These are phyloP conservation scores for Xerocomus nothofagi DNA, from an alignment of 1,284 basidiomycete genomes.

Conservation along the genomic window DNA sequence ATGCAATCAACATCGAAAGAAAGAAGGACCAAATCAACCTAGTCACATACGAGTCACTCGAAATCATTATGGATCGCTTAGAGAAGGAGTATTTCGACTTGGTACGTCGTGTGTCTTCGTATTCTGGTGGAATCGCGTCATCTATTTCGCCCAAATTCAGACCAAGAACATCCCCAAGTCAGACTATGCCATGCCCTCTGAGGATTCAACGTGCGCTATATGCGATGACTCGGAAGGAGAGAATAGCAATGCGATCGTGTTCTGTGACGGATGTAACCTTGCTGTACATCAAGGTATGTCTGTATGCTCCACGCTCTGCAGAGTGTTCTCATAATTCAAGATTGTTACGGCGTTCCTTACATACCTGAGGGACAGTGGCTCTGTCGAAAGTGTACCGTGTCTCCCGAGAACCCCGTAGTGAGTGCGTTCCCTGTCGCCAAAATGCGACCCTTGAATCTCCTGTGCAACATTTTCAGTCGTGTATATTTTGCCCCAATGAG, in stretches of 20 bases:
- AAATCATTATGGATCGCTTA: slow-evolving; percentile 94
- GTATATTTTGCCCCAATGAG: slow-evolving; percentile 93
- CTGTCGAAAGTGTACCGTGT: slow-evolving; percentile 97
- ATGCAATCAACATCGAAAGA: slow-evolving; percentile 81
- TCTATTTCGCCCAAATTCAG: slow-evolving; percentile 41
- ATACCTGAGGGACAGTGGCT: slow-evolving; percentile 99
- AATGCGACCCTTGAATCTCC: neutral
- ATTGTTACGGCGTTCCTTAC: slow-evolving; percentile 99
- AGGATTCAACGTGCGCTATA: slow-evolving; percentile 94
- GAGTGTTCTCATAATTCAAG: slow-evolving; percentile 42
- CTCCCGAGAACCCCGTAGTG: slow-evolving; percentile 94
- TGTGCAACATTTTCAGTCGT: slow-evolving; percentile 55
- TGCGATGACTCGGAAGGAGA: slow-evolving; percentile 99
- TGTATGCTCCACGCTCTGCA: neutral
- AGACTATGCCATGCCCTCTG: slow-evolving; percentile 78
- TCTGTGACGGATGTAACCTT: slow-evolving; percentile 98
- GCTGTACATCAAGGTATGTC: slow-evolving; percentile 93
- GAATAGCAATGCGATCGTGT: slow-evolving; percentile 98
- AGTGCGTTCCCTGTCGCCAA: slow-evolving; percentile 30
- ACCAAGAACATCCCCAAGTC: slow-evolving; percentile 90
- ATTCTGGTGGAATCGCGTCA: neutral
- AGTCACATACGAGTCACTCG: slow-evolving; percentile 87
- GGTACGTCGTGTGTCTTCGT: slow-evolving; percentile 46
- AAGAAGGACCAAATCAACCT: slow-evolving; percentile 74
- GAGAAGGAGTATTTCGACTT: slow-evolving; percentile 99